Conservation (phyloP, 2,329 filamentous ascomycete genomes). For the Trichophaea hybrida region DNA sequence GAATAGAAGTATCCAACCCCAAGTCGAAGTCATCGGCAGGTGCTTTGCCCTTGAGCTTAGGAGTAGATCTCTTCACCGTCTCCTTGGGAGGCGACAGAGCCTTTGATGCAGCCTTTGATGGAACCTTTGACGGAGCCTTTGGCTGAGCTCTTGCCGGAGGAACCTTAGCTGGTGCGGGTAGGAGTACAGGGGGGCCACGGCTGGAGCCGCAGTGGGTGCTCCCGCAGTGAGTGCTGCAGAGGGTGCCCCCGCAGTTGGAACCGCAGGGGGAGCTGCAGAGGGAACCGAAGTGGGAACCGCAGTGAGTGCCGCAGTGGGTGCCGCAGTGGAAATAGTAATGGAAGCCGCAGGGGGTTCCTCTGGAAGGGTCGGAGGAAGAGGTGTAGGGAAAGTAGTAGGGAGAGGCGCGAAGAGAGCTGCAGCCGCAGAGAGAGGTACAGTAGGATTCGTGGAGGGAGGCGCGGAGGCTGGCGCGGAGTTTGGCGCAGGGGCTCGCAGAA, state of each 20-base stretch:
- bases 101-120: not conserved
- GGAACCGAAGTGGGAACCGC: no score
- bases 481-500: not conserved
- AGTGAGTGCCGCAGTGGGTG: not conserved
- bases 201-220: not conserved
- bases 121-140: not conserved
- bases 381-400: not conserved
- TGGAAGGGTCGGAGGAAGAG: not conserved
- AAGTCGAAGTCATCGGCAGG: not conserved
- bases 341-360: not conserved
- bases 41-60: conserved; percentile 11
- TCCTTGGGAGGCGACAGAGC: not conserved
- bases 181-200: not conserved
- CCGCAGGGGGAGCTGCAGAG: not conserved
- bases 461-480: no score
- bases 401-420: no score
- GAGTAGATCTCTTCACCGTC: conserved; percentile 5
- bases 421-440: no score
- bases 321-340: not conserved
- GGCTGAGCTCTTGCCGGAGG: conserved; percentile 1
- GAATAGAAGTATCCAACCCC: conserved; percentile 18
- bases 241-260: not conserved
- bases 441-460: no score
- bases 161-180: not conserved
- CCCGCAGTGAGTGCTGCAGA: not conserved